Percentiles rank a stretch among this genome's conserved stretches.
phyloP scores from a whole-genome alignment of 164 flowering plant genomes.

The Buxus sempervirens region DNA sequence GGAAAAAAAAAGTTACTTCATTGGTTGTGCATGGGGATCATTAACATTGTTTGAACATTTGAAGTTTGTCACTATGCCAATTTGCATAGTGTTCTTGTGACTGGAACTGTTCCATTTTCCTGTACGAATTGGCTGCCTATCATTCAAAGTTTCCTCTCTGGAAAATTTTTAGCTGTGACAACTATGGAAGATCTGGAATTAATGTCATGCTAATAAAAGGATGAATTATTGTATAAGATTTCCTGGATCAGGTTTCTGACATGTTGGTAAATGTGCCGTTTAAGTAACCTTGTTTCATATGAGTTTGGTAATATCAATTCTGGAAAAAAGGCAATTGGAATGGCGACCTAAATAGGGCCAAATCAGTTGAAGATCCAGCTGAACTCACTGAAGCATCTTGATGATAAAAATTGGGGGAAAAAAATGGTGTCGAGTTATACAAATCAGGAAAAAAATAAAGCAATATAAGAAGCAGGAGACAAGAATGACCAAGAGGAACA shows the following conservation, averaged over 20 bases:
- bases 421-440: too few relatives aligned
- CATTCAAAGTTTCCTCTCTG: neutral
- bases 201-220: neutral
- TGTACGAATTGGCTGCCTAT: too few relatives aligned
- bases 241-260: neutral
- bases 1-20: too few relatives aligned
- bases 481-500: neutral
- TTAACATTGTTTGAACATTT: neutral
- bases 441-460: neutral
- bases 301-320: neutral
- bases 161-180: neutral
- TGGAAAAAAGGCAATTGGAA: neutral
- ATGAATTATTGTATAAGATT: too few relatives aligned
- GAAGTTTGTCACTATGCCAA: too few relatives aligned
- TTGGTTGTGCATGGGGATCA: neutral
- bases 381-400: too few relatives aligned
- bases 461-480: neutral
- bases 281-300: too few relatives aligned
- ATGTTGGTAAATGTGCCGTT: too few relatives aligned
- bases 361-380: too few relatives aligned
- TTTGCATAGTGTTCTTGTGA: neutral
- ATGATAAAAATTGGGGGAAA: neutral
- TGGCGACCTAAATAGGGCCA: too few relatives aligned
- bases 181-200: too few relatives aligned
- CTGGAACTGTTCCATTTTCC: neutral